Conservation (phyloP, 1,139 yeast genomes). For the Lodderomyces margitis region DNA sequence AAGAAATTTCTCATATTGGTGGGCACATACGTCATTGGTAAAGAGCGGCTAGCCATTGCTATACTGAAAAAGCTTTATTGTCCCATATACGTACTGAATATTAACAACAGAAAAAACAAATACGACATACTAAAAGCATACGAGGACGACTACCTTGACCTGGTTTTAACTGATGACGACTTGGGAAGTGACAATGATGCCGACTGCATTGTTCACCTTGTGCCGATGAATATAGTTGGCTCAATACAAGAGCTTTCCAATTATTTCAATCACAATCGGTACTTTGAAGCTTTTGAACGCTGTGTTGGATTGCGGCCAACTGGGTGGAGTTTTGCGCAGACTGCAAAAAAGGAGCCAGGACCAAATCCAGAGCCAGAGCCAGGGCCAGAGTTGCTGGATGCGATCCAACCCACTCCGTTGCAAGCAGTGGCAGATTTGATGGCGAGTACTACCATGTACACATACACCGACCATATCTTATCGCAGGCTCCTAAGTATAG, state of each 20-base stretch:
- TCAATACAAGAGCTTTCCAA: slow-evolving; percentile 36
- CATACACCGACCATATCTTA: slow-evolving; percentile 29
- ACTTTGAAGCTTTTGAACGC: slow-evolving; percentile 48
- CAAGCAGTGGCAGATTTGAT: slow-evolving; percentile 19
- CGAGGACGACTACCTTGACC: slow-evolving; percentile 31
- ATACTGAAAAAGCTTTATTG: slow-evolving; percentile 56
- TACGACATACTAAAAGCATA: slow-evolving; percentile 38
- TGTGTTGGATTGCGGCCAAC: slow-evolving; percentile 75
- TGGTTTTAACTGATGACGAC: slow-evolving; percentile 31
- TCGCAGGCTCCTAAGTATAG: slow-evolving; percentile 27
- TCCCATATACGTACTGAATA: slow-evolving; percentile 52
- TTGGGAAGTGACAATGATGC: slow-evolving; percentile 35
- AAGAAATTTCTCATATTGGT: slow-evolving; percentile 60
- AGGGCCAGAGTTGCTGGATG: neutral
- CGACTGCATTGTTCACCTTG: slow-evolving; percentile 65
- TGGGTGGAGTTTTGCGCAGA: slow-evolving; percentile 69
- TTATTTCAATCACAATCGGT: slow-evolving; percentile 51
- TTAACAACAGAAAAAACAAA: slow-evolving; percentile 49
- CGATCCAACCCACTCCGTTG: slow-evolving; percentile 6
- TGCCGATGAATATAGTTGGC: slow-evolving; percentile 55
- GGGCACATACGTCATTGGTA: slow-evolving; percentile 93
- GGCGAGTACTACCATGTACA: slow-evolving; percentile 22
- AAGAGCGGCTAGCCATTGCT: slow-evolving; percentile 75
- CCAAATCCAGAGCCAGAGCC: neutral
- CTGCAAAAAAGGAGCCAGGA: slow-evolving; percentile 5